These are phyloP conservation scores for Alnus rubra DNA, from an alignment of 306 rosid genomes.

Conservation along the genomic window DNA sequence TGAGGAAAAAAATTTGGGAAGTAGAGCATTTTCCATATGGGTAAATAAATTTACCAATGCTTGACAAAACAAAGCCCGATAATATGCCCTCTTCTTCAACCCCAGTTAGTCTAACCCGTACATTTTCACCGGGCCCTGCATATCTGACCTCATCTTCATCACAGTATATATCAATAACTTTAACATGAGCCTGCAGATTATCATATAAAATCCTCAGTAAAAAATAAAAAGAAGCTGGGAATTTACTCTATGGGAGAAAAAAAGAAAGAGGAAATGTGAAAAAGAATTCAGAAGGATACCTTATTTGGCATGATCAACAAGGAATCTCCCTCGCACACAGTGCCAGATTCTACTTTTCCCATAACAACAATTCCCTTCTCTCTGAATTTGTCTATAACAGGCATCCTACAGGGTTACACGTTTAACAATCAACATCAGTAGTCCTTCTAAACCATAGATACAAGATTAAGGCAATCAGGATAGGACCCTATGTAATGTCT, in stretches of 20 bases:
- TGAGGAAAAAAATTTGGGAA: too few species aligned
- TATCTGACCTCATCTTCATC: slow-evolving; percentile 70
- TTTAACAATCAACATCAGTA: slow-evolving; percentile 15
- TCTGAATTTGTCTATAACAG: slow-evolving; percentile 84
- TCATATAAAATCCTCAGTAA: slow-evolving; percentile 21
- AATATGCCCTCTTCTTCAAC: slow-evolving; percentile 80
- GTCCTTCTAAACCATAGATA: background rate
- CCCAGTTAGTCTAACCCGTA: slow-evolving; percentile 82
- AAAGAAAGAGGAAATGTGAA: background rate
- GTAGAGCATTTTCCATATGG: too few species aligned
- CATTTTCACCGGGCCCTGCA: slow-evolving; percentile 99
- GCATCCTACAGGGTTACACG: slow-evolving; percentile 73
- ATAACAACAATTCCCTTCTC: slow-evolving; percentile 96
- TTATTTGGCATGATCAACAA: slow-evolving; percentile 91
- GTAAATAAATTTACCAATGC: slow-evolving; percentile 59
- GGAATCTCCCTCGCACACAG: slow-evolving; percentile 75
- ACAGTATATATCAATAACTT: slow-evolving; percentile 61
- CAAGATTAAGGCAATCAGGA: background rate
- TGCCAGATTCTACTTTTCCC: slow-evolving; percentile 99
- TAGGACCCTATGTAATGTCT: background rate
- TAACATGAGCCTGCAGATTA: slow-evolving; percentile 68
- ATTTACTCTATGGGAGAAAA: background rate
- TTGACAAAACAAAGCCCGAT: slow-evolving; percentile 78
- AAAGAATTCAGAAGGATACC: slow-evolving; percentile 39
- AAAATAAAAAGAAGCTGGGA: slow-evolving; percentile 3